phyloP scores from a whole-genome alignment of 352 stramenopile species.

The Globisporangium emineosum region DNA sequence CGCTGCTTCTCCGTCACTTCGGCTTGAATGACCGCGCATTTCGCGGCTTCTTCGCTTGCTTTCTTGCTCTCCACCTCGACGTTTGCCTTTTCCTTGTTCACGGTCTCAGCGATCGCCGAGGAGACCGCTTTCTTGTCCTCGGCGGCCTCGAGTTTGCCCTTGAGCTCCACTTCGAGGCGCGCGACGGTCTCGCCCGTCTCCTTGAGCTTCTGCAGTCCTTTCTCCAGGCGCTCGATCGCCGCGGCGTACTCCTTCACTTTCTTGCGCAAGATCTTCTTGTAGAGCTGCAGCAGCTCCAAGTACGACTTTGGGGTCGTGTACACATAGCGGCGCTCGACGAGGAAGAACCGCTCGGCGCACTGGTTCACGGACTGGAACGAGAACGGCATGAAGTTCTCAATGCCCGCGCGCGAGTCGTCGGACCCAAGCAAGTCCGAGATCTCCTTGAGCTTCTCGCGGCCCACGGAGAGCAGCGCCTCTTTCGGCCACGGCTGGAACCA shows the following conservation, averaged over 20 bases:
- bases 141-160: constrained; percentile 93
- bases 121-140: constrained; percentile 95
- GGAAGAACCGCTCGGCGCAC: constrained; percentile 87
- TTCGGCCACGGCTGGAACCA: constrained; percentile 94
- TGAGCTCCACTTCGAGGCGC: constrained; percentile 92
- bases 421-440: constrained; percentile 81
- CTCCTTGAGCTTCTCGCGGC: constrained; percentile 84
- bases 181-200: constrained; percentile 92
- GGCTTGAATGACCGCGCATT: constrained; percentile 92
- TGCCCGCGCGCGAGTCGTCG: constrained; percentile 75
- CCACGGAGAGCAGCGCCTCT: constrained; percentile 91
- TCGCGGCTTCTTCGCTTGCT: constrained; percentile 88
- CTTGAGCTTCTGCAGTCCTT: constrained; percentile 91
- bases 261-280: constrained; percentile 92
- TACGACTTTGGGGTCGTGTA: constrained; percentile 97
- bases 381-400: constrained; percentile 96
- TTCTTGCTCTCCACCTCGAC: constrained; percentile 95
- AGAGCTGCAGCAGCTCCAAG: constrained; percentile 92
- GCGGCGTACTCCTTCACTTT: constrained; percentile 87
- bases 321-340: constrained; percentile 89
- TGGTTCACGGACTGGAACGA: constrained; percentile 94
- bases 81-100: constrained; percentile 95
- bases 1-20: constrained; percentile 93
- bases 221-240: constrained; percentile 90
- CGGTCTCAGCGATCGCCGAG: constrained; percentile 93